Evolutionary conservation across 2,329 filamentous ascomycete genomes (phyloP), one percentile per base, ranked within the genome.

Genomic region (Fusarium pseudograminearum): DNA sequence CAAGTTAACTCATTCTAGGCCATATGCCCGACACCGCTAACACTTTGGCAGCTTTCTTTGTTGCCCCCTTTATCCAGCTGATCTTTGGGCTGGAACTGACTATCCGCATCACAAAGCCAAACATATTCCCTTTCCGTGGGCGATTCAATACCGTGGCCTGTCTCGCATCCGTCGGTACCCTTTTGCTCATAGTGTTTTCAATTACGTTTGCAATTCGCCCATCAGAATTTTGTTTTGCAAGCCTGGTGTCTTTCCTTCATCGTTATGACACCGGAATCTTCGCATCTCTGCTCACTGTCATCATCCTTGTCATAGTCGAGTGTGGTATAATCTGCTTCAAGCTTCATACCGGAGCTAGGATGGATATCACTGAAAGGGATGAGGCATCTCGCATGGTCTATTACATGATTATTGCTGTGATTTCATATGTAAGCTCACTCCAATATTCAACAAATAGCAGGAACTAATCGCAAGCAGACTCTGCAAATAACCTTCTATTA

Each of bases 361-460:
- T 91, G 52, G 87, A 89, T 40, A 80, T 84, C 22, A 82, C 84
- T 18, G 88, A 92, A 76, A 82, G 90, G 47, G 84, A 89, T 60
- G 83, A 87, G 34, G 90, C 90, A 6, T 91, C 90, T 9, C 84
- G 88, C 63, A 91, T 92, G 88, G 87, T 91, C 14, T 92, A 90
- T 76, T 92, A 90, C 74, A 80, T 91, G 67, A 77, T 84, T 3
- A 76, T 90, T 54, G 87, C 84, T 18, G 80, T 88, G 57, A 77
- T 86, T 50, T 88, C 84, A 57, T 87, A 85, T 75, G 89, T 91
- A 73, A 79, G 86, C 80, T 24, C 28, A 18, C 28, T 8, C 28
- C 7, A 12, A 18, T 34, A 40, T 15, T 22, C 2, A 24, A n/a
- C 20, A 24, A n/a, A 24, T 26, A 16, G 31, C 57, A 42, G n/a